These are phyloP conservation scores for Herpomyces periplanetae DNA, from an alignment of 2,329 filamentous ascomycete genomes.

Conservation along the genomic window DNA sequence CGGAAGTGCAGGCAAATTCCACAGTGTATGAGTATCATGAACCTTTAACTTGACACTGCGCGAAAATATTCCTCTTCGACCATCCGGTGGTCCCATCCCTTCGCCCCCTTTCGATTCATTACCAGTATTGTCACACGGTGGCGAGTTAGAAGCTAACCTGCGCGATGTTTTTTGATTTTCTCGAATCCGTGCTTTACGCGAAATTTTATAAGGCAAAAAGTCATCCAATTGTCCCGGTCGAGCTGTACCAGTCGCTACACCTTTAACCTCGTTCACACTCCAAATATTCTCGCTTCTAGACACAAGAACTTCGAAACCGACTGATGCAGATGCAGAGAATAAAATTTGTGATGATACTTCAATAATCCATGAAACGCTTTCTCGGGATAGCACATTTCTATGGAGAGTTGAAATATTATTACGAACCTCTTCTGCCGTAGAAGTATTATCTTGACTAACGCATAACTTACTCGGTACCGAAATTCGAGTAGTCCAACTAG, in stretches of 20 bases:
- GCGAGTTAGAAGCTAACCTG: too few relatives aligned
- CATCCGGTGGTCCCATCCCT: slow-evolving; percentile 15
- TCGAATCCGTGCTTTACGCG: too few relatives aligned
- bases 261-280: too few relatives aligned
- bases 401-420: too few relatives aligned
- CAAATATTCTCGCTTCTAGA: slow-evolving; percentile 51
- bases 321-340: slow-evolving; percentile 55
- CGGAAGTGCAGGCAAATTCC: slow-evolving; percentile 63
- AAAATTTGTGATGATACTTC: slow-evolving; percentile 75
- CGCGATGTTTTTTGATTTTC: too few relatives aligned
- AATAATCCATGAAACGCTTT: slow-evolving; percentile 43
- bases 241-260: too few relatives aligned
- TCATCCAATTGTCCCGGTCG: slow-evolving; percentile 40
- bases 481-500: slow-evolving; percentile 41
- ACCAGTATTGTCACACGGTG: too few relatives aligned
- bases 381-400: slow-evolving; percentile 11
- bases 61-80: slow-evolving; percentile 38
- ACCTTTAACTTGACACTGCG: slow-evolving; percentile 34
- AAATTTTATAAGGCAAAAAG: too few relatives aligned
- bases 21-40: slow-evolving; percentile 56
- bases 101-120: too few relatives aligned
- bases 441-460: slow-evolving; percentile 16
- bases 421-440: too few relatives aligned
- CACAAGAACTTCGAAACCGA: slow-evolving; percentile 53
- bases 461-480: slow-evolving; percentile 39